Conservation (phyloP, 331 rosid genomes). For the Erythrophleum ivorense region DNA sequence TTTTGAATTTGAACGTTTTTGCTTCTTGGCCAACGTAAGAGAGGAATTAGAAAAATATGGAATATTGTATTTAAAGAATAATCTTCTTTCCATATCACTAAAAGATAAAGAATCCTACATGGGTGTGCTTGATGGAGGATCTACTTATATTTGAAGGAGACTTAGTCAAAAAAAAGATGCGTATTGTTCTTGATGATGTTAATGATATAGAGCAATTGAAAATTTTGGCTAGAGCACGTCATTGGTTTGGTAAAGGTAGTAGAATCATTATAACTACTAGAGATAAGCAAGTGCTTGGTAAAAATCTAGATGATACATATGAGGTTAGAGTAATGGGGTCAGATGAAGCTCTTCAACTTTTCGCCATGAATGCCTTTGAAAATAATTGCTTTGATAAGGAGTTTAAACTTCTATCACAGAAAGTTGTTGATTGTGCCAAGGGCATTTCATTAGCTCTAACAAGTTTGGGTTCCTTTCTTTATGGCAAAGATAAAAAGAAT, state of each 20-base stretch:
- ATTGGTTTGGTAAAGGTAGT: not conserved
- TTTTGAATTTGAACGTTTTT: not conserved
- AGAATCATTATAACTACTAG: not conserved
- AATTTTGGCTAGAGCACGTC: not conserved
- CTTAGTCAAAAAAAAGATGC: not conserved
- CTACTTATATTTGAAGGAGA: not conserved
- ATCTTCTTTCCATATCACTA: not conserved
- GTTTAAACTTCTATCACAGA: not conserved
- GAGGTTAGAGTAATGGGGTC: not conserved
- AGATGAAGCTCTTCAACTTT: not conserved
- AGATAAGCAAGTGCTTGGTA: not conserved
- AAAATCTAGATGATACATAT: not conserved
- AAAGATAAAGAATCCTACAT: not conserved
- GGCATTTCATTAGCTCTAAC: not conserved
- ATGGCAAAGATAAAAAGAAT: not conserved
- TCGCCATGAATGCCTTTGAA: not conserved
- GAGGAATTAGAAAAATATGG: not conserved
- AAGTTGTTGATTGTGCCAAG: not conserved
- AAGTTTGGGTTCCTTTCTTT: not conserved
- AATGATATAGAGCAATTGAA: not conserved
- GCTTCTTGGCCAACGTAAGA: not conserved
- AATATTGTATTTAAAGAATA: not conserved
- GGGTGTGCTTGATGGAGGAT: not conserved
- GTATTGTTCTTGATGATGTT: not conserved
- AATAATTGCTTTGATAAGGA: not conserved